Conservation (phyloP, 306 rosid genomes). For the Lagenaria siceraria region DNA sequence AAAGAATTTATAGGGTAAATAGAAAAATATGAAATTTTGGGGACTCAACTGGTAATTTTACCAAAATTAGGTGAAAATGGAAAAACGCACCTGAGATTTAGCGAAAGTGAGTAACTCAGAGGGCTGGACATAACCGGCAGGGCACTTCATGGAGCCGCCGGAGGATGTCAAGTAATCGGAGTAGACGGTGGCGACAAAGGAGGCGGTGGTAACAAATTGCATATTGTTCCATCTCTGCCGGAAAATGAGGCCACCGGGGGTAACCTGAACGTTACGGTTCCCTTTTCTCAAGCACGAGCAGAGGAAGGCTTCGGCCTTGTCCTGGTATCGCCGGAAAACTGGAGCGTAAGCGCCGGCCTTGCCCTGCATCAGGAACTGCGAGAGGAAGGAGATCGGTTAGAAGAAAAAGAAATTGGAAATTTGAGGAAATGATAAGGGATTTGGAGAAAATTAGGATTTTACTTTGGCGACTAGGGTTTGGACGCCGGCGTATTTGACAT, state of each 20-base stretch:
- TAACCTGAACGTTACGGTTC: constrained; percentile 47
- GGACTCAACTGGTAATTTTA: no score
- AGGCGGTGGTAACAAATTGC: constrained; percentile 84
- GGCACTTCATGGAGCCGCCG: constrained; percentile 31
- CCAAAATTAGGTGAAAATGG: no score
- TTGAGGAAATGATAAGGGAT: neutral
- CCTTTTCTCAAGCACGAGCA: constrained; percentile 76
- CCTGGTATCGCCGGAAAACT: constrained; percentile 49
- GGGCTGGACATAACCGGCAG: constrained; percentile 50
- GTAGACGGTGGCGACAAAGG: constrained; percentile 74
- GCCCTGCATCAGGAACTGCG: constrained; percentile 80
- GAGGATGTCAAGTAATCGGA: constrained; percentile 76
- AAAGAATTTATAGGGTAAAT: no score
- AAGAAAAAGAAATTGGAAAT: no score
- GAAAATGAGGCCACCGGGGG: constrained; percentile 87
- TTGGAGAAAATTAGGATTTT: neutral
- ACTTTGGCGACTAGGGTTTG: constrained; percentile 88
- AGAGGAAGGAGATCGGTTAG: neutral
- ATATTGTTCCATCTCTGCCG: constrained; percentile 91
- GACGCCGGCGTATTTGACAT: constrained; percentile 82
- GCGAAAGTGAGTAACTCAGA: constrained; percentile 61
- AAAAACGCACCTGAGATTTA: constrained; percentile 53
- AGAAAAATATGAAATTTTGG: no score
- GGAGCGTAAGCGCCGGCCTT: constrained; percentile 56
- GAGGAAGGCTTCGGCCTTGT: constrained; percentile 73